Evolutionary conservation across 768 basidiomycete genomes (phyloP).

Genomic region (Rhizopogon sp.): DNA sequence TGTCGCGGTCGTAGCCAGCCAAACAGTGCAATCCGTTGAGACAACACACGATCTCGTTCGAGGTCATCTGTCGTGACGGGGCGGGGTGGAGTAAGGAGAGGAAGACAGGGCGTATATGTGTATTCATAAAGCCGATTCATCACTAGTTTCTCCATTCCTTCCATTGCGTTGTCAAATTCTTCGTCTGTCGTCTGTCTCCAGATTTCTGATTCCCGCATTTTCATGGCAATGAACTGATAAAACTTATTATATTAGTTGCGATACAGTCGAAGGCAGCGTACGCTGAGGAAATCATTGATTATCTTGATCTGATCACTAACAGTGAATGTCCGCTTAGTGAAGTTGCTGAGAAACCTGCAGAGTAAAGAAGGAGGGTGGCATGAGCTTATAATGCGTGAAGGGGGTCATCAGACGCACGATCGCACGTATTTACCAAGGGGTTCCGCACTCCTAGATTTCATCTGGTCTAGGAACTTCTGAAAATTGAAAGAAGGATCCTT

Average conservation of each 20-base stretch:
- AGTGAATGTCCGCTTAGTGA: constrained; percentile 86
- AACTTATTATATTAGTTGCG: not conserved
- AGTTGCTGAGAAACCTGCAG: constrained; percentile 85
- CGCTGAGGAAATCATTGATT: constrained; percentile 88
- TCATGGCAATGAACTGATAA: constrained; percentile 77
- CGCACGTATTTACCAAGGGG: constrained; percentile 92
- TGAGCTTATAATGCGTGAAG: not conserved
- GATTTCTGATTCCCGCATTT: constrained; percentile 80
- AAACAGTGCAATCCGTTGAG: constrained; percentile 87
- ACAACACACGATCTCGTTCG: constrained; percentile 89
- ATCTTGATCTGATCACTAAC: constrained; percentile 93
- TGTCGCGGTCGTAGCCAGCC: constrained; percentile 87
- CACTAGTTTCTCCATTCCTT: constrained; percentile 99
- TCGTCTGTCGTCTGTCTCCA: constrained; percentile 75
- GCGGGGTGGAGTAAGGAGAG: constrained; percentile 56
- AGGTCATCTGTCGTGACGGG: constrained; percentile 91
- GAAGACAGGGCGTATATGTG: constrained; percentile 88
- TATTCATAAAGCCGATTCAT: constrained; percentile 98
- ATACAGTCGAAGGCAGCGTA: constrained; percentile 24
- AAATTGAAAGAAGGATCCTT: constrained; percentile 74
- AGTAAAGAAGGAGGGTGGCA: not conserved
- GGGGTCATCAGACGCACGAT: constrained; percentile 57
- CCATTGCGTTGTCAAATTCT: constrained; percentile 95
- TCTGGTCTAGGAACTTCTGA: constrained; percentile 91
- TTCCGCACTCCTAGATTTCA: constrained; percentile 83